Conservation (phyloP, 2,329 filamentous ascomycete genomes). For the Amphichorda felina region DNA sequence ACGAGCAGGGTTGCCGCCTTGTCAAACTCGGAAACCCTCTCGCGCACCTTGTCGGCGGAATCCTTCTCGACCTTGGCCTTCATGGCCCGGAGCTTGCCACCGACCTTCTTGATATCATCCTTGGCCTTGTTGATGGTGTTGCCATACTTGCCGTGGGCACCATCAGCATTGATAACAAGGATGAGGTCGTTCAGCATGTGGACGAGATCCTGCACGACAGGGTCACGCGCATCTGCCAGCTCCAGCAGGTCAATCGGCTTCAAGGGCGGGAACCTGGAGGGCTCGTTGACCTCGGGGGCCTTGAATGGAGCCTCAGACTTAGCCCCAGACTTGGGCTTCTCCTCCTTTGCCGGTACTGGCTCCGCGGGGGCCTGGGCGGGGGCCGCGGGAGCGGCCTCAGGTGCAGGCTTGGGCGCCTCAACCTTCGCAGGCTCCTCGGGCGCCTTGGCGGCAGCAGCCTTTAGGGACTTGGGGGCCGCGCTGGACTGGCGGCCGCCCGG, state of each 20-base stretch:
- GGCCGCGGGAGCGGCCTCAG: constrained; percentile 13
- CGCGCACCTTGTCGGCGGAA: constrained; percentile 63
- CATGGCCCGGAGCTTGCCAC: constrained; percentile 63
- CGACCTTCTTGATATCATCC: constrained; percentile 65
- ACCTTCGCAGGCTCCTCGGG: constrained; percentile 1
- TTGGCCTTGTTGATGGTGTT: constrained; percentile 78
- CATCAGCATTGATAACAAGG: constrained; percentile 80
- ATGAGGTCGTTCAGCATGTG: constrained; percentile 96
- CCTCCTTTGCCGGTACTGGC: constrained; percentile 10
- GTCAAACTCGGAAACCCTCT: constrained; percentile 70
- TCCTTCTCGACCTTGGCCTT: constrained; percentile 58
- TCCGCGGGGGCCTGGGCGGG: constrained; percentile 20
- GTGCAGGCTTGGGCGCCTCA: constrained; percentile 8
- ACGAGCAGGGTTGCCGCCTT: constrained; percentile 80
- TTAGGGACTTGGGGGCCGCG: constrained; percentile 27
- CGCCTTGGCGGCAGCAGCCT: constrained; percentile 7
- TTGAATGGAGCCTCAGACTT: constrained; percentile 21
- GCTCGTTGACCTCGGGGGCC: constrained; percentile 53
- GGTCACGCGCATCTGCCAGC: constrained; percentile 67
- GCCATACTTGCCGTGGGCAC: constrained; percentile 64
- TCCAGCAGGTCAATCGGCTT: constrained; percentile 67
- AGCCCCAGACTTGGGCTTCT: constrained; percentile 11
- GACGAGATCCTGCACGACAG: constrained; percentile 83
- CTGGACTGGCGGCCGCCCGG: constrained; percentile 49
- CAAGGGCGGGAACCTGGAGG: constrained; percentile 49